Evolutionary conservation across 352 stramenopile species (phyloP).

Genomic region (Elongisporangium anandrum): DNA sequence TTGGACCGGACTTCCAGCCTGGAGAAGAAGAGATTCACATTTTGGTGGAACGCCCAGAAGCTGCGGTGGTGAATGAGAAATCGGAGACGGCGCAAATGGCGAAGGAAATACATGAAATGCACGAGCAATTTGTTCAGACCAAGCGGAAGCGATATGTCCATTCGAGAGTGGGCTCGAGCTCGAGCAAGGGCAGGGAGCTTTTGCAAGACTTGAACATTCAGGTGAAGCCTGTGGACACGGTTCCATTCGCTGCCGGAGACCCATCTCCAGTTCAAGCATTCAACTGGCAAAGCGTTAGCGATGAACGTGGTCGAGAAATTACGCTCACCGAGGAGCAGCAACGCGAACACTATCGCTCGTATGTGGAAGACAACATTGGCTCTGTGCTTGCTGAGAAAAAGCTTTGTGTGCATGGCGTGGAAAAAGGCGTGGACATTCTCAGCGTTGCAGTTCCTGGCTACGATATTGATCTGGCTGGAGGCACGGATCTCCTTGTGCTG

Average conservation of each 20-base stretch:
- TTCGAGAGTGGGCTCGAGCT: too few species aligned
- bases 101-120: too few species aligned
- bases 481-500: slow-evolving; percentile 37
- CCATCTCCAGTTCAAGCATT: too few species aligned
- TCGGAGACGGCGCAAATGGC: too few species aligned
- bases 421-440: slow-evolving; percentile 25
- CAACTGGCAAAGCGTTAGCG: neutral
- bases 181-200: too few species aligned
- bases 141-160: too few species aligned
- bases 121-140: too few species aligned
- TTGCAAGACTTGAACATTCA: too few species aligned
- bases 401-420: slow-evolving; percentile 33
- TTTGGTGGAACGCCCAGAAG: slow-evolving; percentile 10
- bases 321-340: slow-evolving; percentile 28
- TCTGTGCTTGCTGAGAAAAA: slow-evolving; percentile 20
- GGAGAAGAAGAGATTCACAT: slow-evolving; percentile 18
- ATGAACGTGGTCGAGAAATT: slow-evolving; percentile 8
- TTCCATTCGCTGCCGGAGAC: too few species aligned
- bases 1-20: slow-evolving; percentile 12
- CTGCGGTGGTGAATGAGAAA: too few species aligned
- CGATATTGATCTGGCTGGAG: slow-evolving; percentile 29
- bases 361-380: slow-evolving; percentile 33
- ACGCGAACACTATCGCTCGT: slow-evolving; percentile 19
- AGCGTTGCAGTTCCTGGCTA: slow-evolving; percentile 19
- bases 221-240: too few species aligned